Evolutionary conservation across 768 basidiomycete genomes (phyloP).

Genomic region (Pleurotus tuber-regium): DNA sequence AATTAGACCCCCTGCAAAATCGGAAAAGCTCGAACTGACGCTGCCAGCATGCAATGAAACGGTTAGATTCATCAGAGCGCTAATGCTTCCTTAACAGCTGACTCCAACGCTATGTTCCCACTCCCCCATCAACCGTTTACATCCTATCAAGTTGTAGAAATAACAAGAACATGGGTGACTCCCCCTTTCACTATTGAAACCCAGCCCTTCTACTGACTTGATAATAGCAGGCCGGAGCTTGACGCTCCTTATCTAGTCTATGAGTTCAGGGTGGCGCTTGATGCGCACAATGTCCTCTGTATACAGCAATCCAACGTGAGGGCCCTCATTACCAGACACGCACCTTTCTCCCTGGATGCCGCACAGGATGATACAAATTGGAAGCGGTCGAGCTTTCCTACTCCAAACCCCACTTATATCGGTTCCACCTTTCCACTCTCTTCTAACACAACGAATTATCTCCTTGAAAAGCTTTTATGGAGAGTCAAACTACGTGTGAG

Average conservation of each 20-base stretch:
- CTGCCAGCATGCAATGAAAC: too few relatives aligned
- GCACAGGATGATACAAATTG: background rate
- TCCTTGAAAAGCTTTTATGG: background rate
- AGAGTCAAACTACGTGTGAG: conserved; percentile 1
- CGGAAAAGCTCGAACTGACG: too few relatives aligned
- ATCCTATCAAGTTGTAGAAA: too few relatives aligned
- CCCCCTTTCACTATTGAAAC: too few relatives aligned
- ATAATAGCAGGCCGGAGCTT: too few relatives aligned
- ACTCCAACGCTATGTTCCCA: too few relatives aligned
- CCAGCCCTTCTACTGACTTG: too few relatives aligned
- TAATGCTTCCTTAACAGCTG: too few relatives aligned
- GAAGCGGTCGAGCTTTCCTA: background rate
- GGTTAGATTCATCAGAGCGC: too few relatives aligned
- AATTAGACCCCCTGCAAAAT: too few relatives aligned
- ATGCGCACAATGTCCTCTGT: background rate
- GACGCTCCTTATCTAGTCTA: background rate
- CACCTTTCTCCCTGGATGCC: background rate
- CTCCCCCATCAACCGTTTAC: too few relatives aligned
- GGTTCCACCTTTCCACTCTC: background rate
- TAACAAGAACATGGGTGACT: too few relatives aligned
- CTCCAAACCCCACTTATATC: background rate
- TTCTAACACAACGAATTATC: background rate
- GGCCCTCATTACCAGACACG: background rate
- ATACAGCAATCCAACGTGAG: background rate
- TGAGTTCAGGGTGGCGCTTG: background rate